A percentile compares a stretch with the other conserved stretches of the same genome.
These are phyloP conservation scores for Primulina huaijiensis DNA, from an alignment of 257 asterid species.

Conservation along the genomic window DNA sequence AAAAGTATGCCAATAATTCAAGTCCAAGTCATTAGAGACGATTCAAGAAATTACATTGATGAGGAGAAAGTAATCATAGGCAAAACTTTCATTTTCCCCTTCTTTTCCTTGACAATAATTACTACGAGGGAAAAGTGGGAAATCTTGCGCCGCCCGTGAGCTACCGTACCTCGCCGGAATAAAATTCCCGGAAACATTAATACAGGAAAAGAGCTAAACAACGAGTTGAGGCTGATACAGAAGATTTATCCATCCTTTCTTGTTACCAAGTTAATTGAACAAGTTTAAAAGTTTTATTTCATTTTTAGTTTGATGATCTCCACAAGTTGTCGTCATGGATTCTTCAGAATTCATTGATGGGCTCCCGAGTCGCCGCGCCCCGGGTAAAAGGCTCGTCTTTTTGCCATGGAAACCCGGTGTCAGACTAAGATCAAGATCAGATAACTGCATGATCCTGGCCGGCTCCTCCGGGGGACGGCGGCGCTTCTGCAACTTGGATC, in stretches of 20 bases:
- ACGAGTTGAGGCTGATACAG: constrained; percentile 6
- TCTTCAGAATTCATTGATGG: constrained; percentile 68
- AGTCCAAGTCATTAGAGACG: constrained; percentile 3
- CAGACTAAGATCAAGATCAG: constrained; percentile 61
- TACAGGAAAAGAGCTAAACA: neutral
- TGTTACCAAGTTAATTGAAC: constrained; percentile 32
- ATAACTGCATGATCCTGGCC: constrained; percentile 33
- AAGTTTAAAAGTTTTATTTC: constrained; percentile 53
- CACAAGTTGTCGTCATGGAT: constrained; percentile 50
- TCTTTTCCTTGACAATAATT: constrained; percentile 20
- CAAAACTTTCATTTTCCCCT: constrained; percentile 53
- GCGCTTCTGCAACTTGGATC: constrained; percentile 37
- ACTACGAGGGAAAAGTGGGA: constrained; percentile 24
- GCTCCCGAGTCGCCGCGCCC: constrained; percentile 41
- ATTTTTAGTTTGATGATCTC: constrained; percentile 26
- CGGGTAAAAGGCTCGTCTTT: constrained; percentile 19
- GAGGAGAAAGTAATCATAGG: constrained; percentile 24
- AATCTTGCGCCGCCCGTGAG: constrained; percentile 57
- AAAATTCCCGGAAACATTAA: constrained; percentile 22
- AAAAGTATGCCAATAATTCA: constrained; percentile 19
- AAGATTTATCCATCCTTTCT: constrained; percentile 7
- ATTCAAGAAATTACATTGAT: neutral
- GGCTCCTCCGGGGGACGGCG: constrained; percentile 38
- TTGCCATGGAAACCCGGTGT: constrained; percentile 36
- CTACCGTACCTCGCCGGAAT: constrained; percentile 39